Base-by-base conservation (phyloP, 768 basidiomycete species). In the Tylopilus plumbeoviolaceoides region DNA sequence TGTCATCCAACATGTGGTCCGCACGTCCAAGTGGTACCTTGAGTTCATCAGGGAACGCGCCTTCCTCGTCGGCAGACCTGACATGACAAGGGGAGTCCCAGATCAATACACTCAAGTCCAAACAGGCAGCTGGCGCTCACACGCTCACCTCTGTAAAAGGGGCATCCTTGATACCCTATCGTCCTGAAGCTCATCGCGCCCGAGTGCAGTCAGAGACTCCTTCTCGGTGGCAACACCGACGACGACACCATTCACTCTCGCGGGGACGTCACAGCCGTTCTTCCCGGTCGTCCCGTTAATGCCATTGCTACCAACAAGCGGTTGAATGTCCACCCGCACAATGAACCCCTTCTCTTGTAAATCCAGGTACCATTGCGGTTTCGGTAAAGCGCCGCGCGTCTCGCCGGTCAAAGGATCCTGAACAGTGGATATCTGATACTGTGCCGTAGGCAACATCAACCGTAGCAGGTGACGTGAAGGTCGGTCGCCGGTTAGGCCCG, bases 371-470 rank as follows among this genome's bases (percentile, higher is more conserved):
- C 95, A 95, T 42, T 71, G 72, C 8, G 93, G 89, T 56, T 80
- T 84, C 33, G 77, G 72, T 53, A 82, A 80, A 5, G 83, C 79
- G 17, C 72, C 73, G 42, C 77, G 78, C 50, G 73, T 76, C 70
- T 85, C 82, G 15, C 85, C 87, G 23, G 87, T 88, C 55, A 95
- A 72, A 10, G 94, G 94, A 68, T 95, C 91, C 44, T 79, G 73
- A 33, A 95, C 79, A 3, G 87, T 85, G 30, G 85, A 80, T 42
- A 84, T 79, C 65, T 86, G 82, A 63, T 84, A 91, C 56, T 85
- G 87, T 18, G 89, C 85, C 2, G 91, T 95, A 3, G 94, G 94
- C 17, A 97, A 70, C 36, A 79, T 82, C 47, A 98, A 60, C 45
- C 90, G 77, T 14, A 98, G 57, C 43, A 97, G 70, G 69, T 97